A percentile compares a stretch with the other conserved stretches of the same genome.
These are phyloP conservation scores for Ilyonectria robusta DNA, from an alignment of 2,329 filamentous ascomycete genomes.

Conservation along the genomic window DNA sequence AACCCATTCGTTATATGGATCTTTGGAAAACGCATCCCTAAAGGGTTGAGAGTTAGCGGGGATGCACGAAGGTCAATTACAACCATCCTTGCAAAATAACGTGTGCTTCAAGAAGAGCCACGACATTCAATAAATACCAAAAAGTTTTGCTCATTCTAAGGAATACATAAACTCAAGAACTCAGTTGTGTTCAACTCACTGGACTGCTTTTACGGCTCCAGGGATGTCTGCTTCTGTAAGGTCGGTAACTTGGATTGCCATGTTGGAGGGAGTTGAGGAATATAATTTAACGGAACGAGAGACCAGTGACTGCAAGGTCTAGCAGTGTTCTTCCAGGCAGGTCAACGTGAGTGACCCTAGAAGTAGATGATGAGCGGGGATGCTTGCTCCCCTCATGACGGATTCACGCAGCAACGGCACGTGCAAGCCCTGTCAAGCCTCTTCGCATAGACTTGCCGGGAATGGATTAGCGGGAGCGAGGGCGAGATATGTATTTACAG, in stretches of 20 bases:
- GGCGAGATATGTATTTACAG: background rate
- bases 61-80: too few relatives aligned
- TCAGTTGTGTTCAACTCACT: slow-evolving; percentile 51
- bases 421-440: background rate
- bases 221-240: slow-evolving; percentile 73
- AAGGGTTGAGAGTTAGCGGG: background rate
- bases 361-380: background rate
- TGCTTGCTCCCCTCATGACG: background rate
- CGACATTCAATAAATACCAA: background rate
- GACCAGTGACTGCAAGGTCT: background rate
- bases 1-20: slow-evolving; percentile 78
- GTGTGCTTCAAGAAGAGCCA: too few relatives aligned
- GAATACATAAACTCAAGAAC: background rate
- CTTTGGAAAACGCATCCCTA: slow-evolving; percentile 72
- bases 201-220: slow-evolving; percentile 74
- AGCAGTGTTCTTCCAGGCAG: background rate
- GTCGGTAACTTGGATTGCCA: slow-evolving; percentile 68
- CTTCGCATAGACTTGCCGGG: background rate
- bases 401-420: background rate
- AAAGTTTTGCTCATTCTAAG: too few relatives aligned
- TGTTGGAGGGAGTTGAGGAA: slow-evolving; percentile 40
- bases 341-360: background rate
- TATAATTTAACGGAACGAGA: background rate
- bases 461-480: background rate
- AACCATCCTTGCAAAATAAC: too few relatives aligned